Base-by-base conservation (phyloP, 2,329 filamentous ascomycete species). In the Penicillium sp. region DNA sequence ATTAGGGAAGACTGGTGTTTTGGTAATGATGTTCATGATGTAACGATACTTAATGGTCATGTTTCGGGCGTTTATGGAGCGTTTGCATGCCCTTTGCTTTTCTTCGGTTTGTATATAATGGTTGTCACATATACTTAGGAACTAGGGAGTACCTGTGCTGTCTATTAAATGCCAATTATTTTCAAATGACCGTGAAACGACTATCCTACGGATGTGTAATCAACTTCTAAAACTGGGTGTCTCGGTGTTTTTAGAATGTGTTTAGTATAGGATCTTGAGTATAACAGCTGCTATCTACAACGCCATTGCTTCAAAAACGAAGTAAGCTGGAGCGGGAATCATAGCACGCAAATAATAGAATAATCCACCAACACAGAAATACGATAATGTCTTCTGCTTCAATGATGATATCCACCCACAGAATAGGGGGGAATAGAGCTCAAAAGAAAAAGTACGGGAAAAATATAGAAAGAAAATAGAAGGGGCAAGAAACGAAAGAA, bases 361-460 rank as follows among this genome's bases (percentile, higher is more conserved):
- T 41, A 50, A 46, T 47, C 36, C 53, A 55, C 59, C 52, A 46
- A 55, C 47, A 55, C 53, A 64, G 55, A 56, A 35, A 14, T 25
- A 36, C 33, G 31, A 33, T 36, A 40, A 35, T 7, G n/a, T 16
- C 35, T 25, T 47, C 35, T 26, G 42, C 26, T 49, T 19, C 37
- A 36, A 44, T 36, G 38, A 17, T 43, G 33, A 45, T 45, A 44
- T 26, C n/a, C 17, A 9, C 26, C 46, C 26, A 46, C 12, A 46
- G 10, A 37, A n/a, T 2, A 6, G 17, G 41, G 10, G 22, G 25
- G n/a, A 41, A 44, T 19, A n/a, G 12, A 33, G 8, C 7, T 11
- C 5, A 26, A 12, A n/a, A 35, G 28, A 43, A 37, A 25, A 8
- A 36, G 16, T 17, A 38, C 28, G 2, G 22, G 44, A 5, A 26